Conservation (phyloP, 23 red algal genomes). For the Gracilaria gracilis region DNA sequence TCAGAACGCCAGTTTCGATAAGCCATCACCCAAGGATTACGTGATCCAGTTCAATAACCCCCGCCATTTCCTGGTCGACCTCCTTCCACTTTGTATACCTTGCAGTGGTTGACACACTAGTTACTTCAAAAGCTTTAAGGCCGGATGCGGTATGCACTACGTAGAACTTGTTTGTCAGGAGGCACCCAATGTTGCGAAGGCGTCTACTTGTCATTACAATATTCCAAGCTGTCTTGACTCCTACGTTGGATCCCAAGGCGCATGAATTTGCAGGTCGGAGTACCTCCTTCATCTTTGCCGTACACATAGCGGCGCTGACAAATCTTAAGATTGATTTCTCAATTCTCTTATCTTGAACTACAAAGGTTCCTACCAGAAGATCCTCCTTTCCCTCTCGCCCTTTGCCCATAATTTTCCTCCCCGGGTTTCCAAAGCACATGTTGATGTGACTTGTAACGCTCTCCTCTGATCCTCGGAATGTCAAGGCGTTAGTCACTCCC, state of each 20-base stretch:
- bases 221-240: neutral
- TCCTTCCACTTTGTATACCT: conserved; percentile 28
- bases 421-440: neutral
- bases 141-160: conserved; percentile 18
- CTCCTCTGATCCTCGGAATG: conserved; percentile 16
- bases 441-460: conserved; percentile 14
- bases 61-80: neutral
- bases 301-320: conserved; percentile 16
- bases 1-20: neutral
- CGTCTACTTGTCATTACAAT: conserved; percentile 24
- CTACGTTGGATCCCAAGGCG: neutral
- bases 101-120: neutral
- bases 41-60: neutral
- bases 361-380: neutral
- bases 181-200: conserved; percentile 7
- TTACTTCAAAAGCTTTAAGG: conserved; percentile 30
- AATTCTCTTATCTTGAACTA: neutral
- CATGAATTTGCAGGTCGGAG: conserved; percentile 15
- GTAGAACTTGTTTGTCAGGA: conserved; percentile 14
- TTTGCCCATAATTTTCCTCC: neutral
- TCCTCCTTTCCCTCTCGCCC: neutral
- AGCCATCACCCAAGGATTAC: conserved; percentile 13
- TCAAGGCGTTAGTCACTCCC: neutral
- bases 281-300: conserved; percentile 22
- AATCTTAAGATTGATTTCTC: conserved; percentile 22